Base-by-base conservation (phyloP, 192 early-diverging fungal species). In the Coemansia sp. region DNA sequence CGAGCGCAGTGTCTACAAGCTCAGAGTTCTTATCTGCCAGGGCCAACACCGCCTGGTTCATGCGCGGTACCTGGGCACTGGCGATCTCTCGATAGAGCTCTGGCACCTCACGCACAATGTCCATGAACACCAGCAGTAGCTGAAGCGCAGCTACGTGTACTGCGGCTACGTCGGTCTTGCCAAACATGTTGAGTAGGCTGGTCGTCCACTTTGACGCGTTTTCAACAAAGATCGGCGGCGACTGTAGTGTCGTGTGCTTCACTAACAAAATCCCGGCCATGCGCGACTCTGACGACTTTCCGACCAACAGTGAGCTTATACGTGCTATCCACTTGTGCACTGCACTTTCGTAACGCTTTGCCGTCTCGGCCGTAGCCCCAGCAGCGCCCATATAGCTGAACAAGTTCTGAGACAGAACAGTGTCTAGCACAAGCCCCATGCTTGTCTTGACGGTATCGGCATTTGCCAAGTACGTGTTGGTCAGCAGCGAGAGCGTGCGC, bases 261-360 rank as follows among this genome's bases (percentile, higher is more conserved):
- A 78, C 74, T 69, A 85, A 44, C 24, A 85, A n/a, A 15, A 76
- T 62, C 7, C 83, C 83, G 2, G 76, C 83, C 58, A 78, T 47
- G 15, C 83, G 75, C 64, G 75, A 57, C 38, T 81, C 79, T 8
- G 75, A 65, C n/a, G 75, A 73, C 62, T 75, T 81, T 3, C 75
- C 72, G 0, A 65, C 46, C 2, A 68, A 53, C 55, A 85, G 64
- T 44, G 79, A 81, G 64, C 72, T 75, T 60, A 85, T 69, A 33
- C 83, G 83, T 10, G 75, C 69, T 33, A 78, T 31, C 83, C 83
- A 85, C 49, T 81, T 80, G 18, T 85, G 72, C 20, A 85, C 49
- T 0, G 83, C 79, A 7, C 36, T 65, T 11, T 68, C 70, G 34
- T 85, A 85, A 15, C 68, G 69, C 52, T 70, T 81, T 29, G 74